Evolutionary conservation across 176 grass and related monocot species (phyloP).

Genomic region (Aegilops sharonensis): DNA sequence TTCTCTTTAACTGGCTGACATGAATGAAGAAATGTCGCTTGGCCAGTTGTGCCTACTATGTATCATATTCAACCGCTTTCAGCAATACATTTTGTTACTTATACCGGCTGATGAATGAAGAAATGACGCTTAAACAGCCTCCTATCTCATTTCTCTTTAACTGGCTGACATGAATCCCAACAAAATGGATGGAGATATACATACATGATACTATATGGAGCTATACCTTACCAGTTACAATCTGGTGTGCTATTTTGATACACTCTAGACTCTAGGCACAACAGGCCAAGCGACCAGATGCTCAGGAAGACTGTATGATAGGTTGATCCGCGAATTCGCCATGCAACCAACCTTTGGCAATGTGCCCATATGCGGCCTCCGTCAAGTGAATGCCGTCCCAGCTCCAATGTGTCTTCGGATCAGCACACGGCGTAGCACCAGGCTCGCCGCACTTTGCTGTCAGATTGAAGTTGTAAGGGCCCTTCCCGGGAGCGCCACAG

Average conservation of each 20-base stretch:
- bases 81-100: conserved; percentile 39
- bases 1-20: too few species aligned
- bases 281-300: background rate
- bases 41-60: too few species aligned
- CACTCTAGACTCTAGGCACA: conserved; percentile 13
- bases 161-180: background rate
- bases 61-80: conserved; percentile 22
- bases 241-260: conserved; percentile 24
- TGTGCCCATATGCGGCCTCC: conserved; percentile 65
- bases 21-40: too few species aligned
- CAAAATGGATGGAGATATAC: conserved; percentile 34
- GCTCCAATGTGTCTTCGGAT: conserved; percentile 75
- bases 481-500: conserved; percentile 53
- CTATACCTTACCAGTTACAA: conserved; percentile 25
- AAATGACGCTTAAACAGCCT: conserved; percentile 14
- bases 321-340: conserved; percentile 61
- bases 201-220: conserved; percentile 23
- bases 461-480: conserved; percentile 87
- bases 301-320: conserved; percentile 49
- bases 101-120: conserved; percentile 37
- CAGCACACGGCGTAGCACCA: conserved; percentile 46
- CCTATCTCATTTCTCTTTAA: conserved; percentile 29
- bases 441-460: conserved; percentile 69
- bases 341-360: conserved; percentile 76
- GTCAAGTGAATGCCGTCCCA: conserved; percentile 96